Conservation (phyloP, 2,329 filamentous ascomycete genomes). For the Claviceps spartinae region DNA sequence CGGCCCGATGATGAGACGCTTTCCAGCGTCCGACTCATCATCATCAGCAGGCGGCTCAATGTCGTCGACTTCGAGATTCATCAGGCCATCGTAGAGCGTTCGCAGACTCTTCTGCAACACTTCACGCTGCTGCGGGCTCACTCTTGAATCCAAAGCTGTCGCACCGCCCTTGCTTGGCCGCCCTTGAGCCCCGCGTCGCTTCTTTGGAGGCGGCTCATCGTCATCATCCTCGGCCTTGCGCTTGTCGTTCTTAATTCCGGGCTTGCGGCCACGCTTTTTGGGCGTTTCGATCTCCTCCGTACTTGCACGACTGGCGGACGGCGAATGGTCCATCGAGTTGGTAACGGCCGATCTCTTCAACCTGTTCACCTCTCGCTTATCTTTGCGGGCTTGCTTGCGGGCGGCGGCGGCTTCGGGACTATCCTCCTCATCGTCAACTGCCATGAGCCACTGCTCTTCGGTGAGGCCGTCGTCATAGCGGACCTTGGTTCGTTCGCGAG, state of each 20-base stretch:
- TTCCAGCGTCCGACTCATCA: slow-evolving; percentile 43
- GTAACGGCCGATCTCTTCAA: slow-evolving; percentile 37
- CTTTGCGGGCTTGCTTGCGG: slow-evolving; percentile 74
- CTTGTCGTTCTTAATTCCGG: slow-evolving; percentile 61
- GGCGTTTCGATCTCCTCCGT: slow-evolving; percentile 65
- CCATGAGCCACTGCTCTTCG: slow-evolving; percentile 97
- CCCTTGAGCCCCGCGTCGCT: slow-evolving; percentile 58
- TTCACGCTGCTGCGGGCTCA: slow-evolving; percentile 57
- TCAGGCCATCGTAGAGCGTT: slow-evolving; percentile 63
- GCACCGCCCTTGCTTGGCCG: slow-evolving; percentile 47
- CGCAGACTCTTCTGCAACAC: slow-evolving; percentile 70
- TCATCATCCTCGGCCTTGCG: slow-evolving; percentile 75
- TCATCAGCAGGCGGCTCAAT: slow-evolving; percentile 42
- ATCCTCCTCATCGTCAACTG: slow-evolving; percentile 93
- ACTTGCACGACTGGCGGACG: slow-evolving; percentile 64
- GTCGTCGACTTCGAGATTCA: slow-evolving; percentile 72
- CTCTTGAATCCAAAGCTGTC: slow-evolving; percentile 25
- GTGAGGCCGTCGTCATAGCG: slow-evolving; percentile 95
- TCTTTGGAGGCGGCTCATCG: slow-evolving; percentile 65
- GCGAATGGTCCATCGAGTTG: slow-evolving; percentile 49
- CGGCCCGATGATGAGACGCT: slow-evolving; percentile 78
- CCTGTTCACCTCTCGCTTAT: slow-evolving; percentile 66
- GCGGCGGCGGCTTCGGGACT: slow-evolving; percentile 84
- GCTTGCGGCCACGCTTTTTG: slow-evolving; percentile 79
- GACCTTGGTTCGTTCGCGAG: slow-evolving; percentile 85